Evolutionary conservation across 2,329 filamentous ascomycete species (phyloP), one percentile per base, ranked within the genome.

Genomic region (Nigrospora oryzae): DNA sequence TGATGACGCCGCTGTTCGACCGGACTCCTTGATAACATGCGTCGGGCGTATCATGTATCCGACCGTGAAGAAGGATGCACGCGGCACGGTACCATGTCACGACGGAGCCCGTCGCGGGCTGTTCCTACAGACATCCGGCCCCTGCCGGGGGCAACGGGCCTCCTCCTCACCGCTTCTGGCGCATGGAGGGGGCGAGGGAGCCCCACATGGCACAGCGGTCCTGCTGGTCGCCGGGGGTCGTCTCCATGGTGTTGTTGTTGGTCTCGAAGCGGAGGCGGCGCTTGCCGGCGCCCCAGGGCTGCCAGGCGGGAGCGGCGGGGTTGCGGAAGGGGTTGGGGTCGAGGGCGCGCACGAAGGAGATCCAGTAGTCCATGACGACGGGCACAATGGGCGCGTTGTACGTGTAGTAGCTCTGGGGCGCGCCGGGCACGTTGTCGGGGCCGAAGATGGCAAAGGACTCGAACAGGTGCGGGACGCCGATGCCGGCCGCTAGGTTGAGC

Each of bases 391-490:
- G 56, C 4, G 64, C 63, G 52, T 75, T 74, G 51, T 67, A 68
- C 13, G 65, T 63, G 36, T 54, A 59, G 52, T 73, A 74, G 50
- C 69, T 71, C 36, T 42, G 47, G 11, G 54, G 58, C 19, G 54
- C 58, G 0, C 53, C 60, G 4, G 40, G 45, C 40, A 64, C 59
- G 46, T 53, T 64, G 38, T 63, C 59, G 5, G 70, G 67, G 3
- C 73, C 74, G 50, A 75, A 74, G 33, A 77, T 60, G 46, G 74
- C 74, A 19, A 66, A 63, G 13, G 60, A 58, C 37, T 76, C 71
- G 46, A 67, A 69, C 13, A 71, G 60, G 55, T 77, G 74, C 28
- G 67, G 69, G 4, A 74, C 69, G 16, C 74, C 74, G 3, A 68
- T 46, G 1, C 74, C 74, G 1, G 45, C 31, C 6, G 59, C 60